Base-by-base conservation (phyloP, 176 grass and related monocot species). In the Aegilops longissima region DNA sequence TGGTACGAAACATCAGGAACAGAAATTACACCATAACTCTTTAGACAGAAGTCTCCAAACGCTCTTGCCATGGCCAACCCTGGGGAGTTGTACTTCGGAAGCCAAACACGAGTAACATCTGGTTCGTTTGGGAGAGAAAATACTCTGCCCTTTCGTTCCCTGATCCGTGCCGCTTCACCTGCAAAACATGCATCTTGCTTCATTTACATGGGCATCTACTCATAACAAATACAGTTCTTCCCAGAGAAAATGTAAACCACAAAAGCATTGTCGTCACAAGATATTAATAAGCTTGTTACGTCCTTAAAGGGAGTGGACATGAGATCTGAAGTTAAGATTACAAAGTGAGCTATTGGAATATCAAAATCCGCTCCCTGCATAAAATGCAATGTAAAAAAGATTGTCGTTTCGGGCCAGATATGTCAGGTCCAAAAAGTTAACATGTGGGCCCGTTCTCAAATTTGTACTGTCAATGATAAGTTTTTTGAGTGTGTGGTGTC, bases 31-130 rank as follows among this genome's bases (percentile, higher is more conserved):
- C 94, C 94, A 44, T 88, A 90, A 42, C 86, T 88, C 82, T 96
- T 93, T 24, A 96, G 82, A 74, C 92, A 92, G 70, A 96, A 96
- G 66, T 96, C 91, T 80, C 94, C 94, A 88, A 96, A 96, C 70
- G 94, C 90, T 88, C 94, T 85, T 31, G 94, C 94, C 91, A 96
- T 93, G 42, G 94, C 91, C 84, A 96, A 86, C 39, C 94, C 94
- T 35, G 94, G 91, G 1, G 79, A 86, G 79, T 93, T 87, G 73
- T 86, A 86, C 11, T 85, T 92, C 1, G 94, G 94, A 78, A 96
- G 89, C 94, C 94, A 96, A 78, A 96, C 91, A 86, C 94, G 94
- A 70, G 85, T 83, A 86, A 96, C 92, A 16, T 96, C 73, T 9
- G 91, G 94, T 34, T 95, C 94, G 24, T 90, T 83, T 76, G 87